A percentile compares a stretch with the other conserved stretches of the same genome.
phyloP scores from a whole-genome alignment of 306 rosid species.

The Clitoria ternatea region DNA sequence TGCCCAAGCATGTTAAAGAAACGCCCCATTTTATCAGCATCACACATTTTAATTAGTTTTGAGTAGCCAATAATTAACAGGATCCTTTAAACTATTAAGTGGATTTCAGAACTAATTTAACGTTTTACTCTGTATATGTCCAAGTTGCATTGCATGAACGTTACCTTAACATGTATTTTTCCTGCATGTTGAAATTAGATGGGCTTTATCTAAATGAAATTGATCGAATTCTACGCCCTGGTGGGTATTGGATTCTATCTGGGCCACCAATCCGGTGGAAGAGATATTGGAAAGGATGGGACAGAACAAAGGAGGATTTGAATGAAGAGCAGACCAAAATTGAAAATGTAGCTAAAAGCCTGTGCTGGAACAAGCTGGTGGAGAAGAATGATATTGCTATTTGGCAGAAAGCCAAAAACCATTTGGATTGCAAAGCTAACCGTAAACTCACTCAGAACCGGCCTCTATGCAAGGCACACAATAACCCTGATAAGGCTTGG shows the following conservation, averaged over 20 bases:
- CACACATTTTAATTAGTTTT: no score
- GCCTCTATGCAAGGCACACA: constrained; percentile 44
- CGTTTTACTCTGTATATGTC: no score
- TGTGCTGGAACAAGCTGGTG: constrained; percentile 65
- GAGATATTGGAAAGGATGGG: constrained; percentile 69
- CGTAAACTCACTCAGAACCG: constrained; percentile 27
- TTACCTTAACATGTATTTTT: background rate
- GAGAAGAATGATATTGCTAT: constrained; percentile 71
- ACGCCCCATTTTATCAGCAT: no score
- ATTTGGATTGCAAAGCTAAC: constrained; percentile 46
- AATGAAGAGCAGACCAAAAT: constrained; percentile 55
- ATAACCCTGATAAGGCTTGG: constrained; percentile 66
- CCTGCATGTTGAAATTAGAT: constrained; percentile 29
- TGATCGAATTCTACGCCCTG: constrained; percentile 67
- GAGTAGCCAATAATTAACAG: no score
- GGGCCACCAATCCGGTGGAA: constrained; percentile 77
- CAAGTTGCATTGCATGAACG: no score
- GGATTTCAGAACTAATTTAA: no score
- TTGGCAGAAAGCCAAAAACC: constrained; percentile 77
- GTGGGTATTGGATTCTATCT: constrained; percentile 79
- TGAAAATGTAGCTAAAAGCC: constrained; percentile 64
- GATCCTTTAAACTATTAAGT: no score
- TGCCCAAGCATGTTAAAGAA: no score
- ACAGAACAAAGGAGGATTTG: constrained; percentile 64
- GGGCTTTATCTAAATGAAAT: constrained; percentile 63